These are phyloP conservation scores for Umbelopsis sp. DNA, from an alignment of 192 early-diverging fungal genomes.

Conservation along the genomic window DNA sequence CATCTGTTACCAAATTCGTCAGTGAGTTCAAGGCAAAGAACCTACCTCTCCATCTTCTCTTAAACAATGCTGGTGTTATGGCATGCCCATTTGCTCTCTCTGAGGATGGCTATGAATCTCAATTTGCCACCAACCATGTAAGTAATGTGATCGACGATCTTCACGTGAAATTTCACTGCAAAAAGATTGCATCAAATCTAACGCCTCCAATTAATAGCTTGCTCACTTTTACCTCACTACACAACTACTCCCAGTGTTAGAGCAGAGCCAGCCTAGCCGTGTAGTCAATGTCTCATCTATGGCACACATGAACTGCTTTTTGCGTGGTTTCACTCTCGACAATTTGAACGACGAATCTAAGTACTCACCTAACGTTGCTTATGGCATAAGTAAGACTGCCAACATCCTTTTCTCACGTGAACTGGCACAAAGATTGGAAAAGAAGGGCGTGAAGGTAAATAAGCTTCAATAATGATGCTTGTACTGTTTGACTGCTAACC, in stretches of 20 bases:
- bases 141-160: not conserved
- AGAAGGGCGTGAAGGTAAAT: constrained; percentile 29
- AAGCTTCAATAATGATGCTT: not conserved
- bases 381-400: constrained; percentile 22
- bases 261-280: constrained; percentile 27
- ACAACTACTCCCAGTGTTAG: constrained; percentile 27
- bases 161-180: not conserved
- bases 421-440: constrained; percentile 23
- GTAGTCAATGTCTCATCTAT: constrained; percentile 35
- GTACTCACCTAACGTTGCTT: constrained; percentile 21
- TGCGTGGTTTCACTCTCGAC: constrained; percentile 19
- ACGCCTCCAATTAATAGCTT: too few relatives aligned
- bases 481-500: not conserved
- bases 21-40: constrained; percentile 38
- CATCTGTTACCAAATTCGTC: constrained; percentile 42
- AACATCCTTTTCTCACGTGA: constrained; percentile 35
- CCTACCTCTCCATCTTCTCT: constrained; percentile 47
- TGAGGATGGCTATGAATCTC: constrained; percentile 60
- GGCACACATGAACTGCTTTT: constrained; percentile 8
- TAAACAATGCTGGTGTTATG: constrained; percentile 69
- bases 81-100: constrained; percentile 39
- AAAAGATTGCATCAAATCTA: not conserved
- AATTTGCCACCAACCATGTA: constrained; percentile 60
- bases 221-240: constrained; percentile 43
- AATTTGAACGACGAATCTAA: constrained; percentile 25